A percentile compares a stretch with the other conserved stretches of the same genome.
Conservation (phyloP, 768 basidiomycete species). For the Termitomyces sp. region DNA sequence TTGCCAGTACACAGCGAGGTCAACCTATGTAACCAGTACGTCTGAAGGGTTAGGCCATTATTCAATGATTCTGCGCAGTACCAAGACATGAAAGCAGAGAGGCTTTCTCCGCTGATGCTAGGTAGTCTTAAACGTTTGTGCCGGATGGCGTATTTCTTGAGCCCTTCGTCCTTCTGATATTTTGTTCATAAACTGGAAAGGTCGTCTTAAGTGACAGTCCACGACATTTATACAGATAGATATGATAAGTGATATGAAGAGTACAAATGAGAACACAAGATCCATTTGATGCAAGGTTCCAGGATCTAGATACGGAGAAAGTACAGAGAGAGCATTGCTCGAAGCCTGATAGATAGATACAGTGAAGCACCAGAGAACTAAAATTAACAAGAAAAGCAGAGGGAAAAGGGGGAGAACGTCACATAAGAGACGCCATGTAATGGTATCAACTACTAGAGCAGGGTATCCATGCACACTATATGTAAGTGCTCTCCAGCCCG, state of each 20-base stretch:
- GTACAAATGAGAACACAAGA: not conserved
- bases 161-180: too few species aligned
- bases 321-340: not conserved
- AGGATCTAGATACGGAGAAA: slow-evolving; percentile 3
- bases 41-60: too few species aligned
- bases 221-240: not conserved
- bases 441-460: not conserved
- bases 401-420: not conserved
- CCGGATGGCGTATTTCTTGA: too few species aligned
- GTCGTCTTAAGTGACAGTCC: too few species aligned
- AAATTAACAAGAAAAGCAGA: not conserved
- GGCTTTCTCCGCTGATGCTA: too few species aligned
- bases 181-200: too few species aligned
- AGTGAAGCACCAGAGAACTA: not conserved
- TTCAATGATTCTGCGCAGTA: too few species aligned
- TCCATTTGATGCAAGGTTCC: slow-evolving; percentile 2
- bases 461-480: slow-evolving; percentile 8
- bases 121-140: too few species aligned
- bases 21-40: too few species aligned
- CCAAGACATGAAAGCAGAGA: too few species aligned
- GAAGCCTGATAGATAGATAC: slow-evolving; percentile 2
- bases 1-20: too few species aligned
- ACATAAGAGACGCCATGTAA: not conserved
- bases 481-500: slow-evolving; percentile 68
- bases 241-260: slow-evolving; percentile 4